Evolutionary conservation across 2,329 filamentous ascomycete species (phyloP).

Genomic region (Cordyceps sp.): DNA sequence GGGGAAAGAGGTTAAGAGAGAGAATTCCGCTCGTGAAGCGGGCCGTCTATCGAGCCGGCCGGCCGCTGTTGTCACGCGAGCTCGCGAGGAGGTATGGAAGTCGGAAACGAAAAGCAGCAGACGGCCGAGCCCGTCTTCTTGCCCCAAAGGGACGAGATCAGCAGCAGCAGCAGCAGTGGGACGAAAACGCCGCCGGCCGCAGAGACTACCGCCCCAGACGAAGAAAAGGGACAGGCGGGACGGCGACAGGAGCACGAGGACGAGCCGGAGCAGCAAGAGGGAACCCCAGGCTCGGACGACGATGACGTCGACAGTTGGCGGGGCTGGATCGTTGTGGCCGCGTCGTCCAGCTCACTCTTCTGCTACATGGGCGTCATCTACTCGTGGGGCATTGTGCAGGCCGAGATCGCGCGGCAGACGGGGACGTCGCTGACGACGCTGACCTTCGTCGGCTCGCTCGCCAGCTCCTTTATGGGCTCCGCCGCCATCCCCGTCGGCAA

Average conservation of each 20-base stretch:
- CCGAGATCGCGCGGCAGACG: slow-evolving; percentile 7
- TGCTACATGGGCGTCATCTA: slow-evolving; percentile 13
- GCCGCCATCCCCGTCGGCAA: slow-evolving; percentile 9
- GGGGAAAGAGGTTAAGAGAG: too few species aligned
- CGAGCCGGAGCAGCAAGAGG: not conserved
- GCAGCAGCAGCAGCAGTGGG: too few species aligned
- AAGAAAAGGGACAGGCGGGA: not conserved
- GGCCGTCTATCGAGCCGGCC: too few species aligned
- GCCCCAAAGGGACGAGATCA: too few species aligned
- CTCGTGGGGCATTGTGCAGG: slow-evolving; percentile 12
- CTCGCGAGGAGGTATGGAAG: too few species aligned
- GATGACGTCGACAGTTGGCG: slow-evolving; percentile 4
- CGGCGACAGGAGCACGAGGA: not conserved
- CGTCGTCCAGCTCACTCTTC: slow-evolving; percentile 9
- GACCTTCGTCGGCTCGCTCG: slow-evolving; percentile 12
- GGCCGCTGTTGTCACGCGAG: too few species aligned
- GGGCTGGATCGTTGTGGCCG: slow-evolving; percentile 11
- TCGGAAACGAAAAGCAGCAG: too few species aligned
- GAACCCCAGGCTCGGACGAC: not conserved
- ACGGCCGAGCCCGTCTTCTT: too few species aligned
- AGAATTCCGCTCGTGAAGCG: too few species aligned
- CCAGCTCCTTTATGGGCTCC: slow-evolving; percentile 12
- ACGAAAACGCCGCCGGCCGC: too few species aligned
- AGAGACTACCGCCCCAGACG: too few species aligned
- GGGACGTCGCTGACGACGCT: slow-evolving; percentile 8